Base-by-base conservation (phyloP, 805 yeast genomes). In the Metschnikowia vanudenii region DNA sequence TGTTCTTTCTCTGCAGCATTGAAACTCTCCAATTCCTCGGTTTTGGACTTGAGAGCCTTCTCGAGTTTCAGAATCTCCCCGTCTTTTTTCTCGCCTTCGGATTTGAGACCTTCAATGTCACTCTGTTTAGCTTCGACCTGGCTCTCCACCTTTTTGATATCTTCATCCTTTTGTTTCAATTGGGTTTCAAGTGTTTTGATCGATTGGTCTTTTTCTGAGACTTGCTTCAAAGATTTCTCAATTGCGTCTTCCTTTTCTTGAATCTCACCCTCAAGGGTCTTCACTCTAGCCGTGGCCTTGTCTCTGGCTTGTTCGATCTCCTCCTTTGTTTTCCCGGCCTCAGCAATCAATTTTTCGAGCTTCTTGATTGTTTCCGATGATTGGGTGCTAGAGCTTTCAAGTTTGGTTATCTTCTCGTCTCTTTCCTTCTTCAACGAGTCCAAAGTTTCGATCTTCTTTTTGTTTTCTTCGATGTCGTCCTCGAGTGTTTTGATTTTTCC, bases 21-120 rank as follows among this genome's bases (percentile, higher is more conserved):
- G 42, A 37, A 37, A 29, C 32, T 18, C 22, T 41, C 42, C 39
- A 41, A 41, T 16, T 37, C 42, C 18, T 40, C 36, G 14, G 37
- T 35, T 28, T 39, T 45, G 28, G 35, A 34, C 18, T 45, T 31
- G 31, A 39, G 35, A 13, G 31, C 39, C 16, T 31, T 26, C 30
- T 47, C 34, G 12, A 40, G 43, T 10, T 36, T 34, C 13, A 12
- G 4, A 16, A 22, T 20, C 13, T 39, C 42, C 5, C 45, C 43
- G 11, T 34, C 37, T 16, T 33, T n/a, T 40, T 38, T 30, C 41
- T 26, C 22, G 20, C 22, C 33, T 33, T 47, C 14, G 39, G 50
- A 43, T 47, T 51, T 30, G 45, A 45, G 22, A 28, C 39, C 22
- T 38, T 45, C 41, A 29, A 46, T 13, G 22, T 55, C 39, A n/a